Conservation (phyloP, 1,284 basidiomycete genomes). For the Boletellus deceptivus region DNA sequence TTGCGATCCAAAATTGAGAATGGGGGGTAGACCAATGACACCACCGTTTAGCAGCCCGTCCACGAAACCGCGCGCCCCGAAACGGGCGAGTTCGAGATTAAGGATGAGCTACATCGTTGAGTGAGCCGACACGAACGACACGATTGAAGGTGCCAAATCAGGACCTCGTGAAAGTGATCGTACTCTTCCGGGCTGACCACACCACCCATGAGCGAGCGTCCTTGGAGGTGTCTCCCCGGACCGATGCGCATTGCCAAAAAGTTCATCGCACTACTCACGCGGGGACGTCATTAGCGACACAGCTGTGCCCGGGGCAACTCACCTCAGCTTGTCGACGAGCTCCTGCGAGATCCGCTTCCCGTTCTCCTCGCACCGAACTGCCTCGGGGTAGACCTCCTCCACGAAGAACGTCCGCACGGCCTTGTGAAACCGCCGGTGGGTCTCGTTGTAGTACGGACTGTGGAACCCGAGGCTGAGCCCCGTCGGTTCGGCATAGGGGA, state of each 20-base stretch:
- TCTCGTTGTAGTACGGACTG: constrained; percentile 83
- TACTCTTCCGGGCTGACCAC: constrained; percentile 87
- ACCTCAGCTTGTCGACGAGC: constrained; percentile 75
- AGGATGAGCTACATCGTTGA: constrained; percentile 61
- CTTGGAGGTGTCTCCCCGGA: constrained; percentile 86
- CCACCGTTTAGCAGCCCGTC: constrained; percentile 82
- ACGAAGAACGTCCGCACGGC: constrained; percentile 63
- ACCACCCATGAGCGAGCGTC: constrained; percentile 80
- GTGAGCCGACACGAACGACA: constrained; percentile 1
- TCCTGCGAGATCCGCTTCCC: constrained; percentile 76
- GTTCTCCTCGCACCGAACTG: constrained; percentile 68
- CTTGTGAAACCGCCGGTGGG: constrained; percentile 64
- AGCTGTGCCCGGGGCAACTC: constrained; percentile 20
- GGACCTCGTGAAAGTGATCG: constrained; percentile 76
- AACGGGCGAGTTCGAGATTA: constrained; percentile 82
- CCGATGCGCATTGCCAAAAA: constrained; percentile 93
- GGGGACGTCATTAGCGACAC: neutral
- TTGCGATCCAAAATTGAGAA: constrained; percentile 83
- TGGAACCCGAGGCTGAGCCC: constrained; percentile 83
- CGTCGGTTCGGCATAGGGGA: constrained; percentile 89
- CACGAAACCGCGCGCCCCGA: constrained; percentile 81
- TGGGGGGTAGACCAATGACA: constrained; percentile 82
- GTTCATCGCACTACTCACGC: constrained; percentile 55
- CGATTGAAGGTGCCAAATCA: neutral
- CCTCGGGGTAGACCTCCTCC: constrained; percentile 64